phyloP scores from a whole-genome alignment of 192 early-diverging fungal species.

The Jimgerdemannia lactiflua region DNA sequence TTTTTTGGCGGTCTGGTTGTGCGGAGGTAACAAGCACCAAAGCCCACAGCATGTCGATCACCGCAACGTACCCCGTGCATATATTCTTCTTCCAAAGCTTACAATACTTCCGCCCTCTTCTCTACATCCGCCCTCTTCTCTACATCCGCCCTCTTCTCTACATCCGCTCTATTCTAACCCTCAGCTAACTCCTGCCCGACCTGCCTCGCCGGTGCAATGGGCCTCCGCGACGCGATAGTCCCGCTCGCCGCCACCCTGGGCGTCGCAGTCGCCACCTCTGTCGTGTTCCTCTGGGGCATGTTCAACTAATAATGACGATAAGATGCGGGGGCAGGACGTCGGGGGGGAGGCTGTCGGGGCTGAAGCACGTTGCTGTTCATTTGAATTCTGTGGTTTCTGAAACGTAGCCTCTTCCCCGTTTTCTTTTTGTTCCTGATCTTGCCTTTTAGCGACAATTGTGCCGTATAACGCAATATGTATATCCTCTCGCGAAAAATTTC shows the following conservation, averaged over 20 bases:
- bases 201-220: not conserved
- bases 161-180: not conserved
- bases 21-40: too few species aligned
- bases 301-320: not conserved
- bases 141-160: too few species aligned
- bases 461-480: too few species aligned
- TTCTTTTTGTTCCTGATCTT: too few species aligned
- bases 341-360: too few species aligned
- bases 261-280: not conserved
- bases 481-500: too few species aligned
- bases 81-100: too few species aligned
- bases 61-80: too few species aligned
- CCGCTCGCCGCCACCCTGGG: not conserved
- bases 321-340: not conserved
- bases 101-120: not conserved
- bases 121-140: constrained; percentile 2
- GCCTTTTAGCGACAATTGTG: too few species aligned
- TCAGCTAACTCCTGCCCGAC: not conserved
- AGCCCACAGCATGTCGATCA: too few species aligned
- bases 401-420: too few species aligned
- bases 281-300: not conserved
- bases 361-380: not conserved
- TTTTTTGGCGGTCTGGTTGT: too few species aligned
- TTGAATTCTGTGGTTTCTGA: not conserved
- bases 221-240: not conserved